Percentiles rank a stretch among this genome's conserved stretches.
phyloP scores from a whole-genome alignment of 1,284 basidiomycete species.

The Pyrrhoderma lamaoense region DNA sequence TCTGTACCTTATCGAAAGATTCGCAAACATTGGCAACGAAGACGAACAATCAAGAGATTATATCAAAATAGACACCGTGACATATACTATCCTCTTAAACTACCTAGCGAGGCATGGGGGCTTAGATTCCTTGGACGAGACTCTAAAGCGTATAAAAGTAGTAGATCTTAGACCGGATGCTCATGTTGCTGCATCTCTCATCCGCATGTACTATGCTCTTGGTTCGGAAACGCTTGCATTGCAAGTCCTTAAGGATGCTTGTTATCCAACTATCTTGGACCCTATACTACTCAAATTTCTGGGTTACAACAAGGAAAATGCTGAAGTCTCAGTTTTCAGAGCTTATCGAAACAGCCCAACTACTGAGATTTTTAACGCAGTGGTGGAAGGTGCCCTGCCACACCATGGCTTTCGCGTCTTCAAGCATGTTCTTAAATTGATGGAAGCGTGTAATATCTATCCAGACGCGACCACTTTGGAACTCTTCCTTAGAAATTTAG shows the following conservation, averaged over 20 bases:
- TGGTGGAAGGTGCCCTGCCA: constrained; percentile 18
- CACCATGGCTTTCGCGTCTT: constrained; percentile 14
- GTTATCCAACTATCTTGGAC: constrained; percentile 25
- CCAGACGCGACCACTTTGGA: constrained; percentile 19
- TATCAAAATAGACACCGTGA: constrained; percentile 37
- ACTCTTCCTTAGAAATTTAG: constrained; percentile 16
- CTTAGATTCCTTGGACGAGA: constrained; percentile 34
- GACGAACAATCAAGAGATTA: constrained; percentile 8
- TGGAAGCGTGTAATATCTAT: constrained; percentile 16
- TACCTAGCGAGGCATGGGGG: constrained; percentile 23
- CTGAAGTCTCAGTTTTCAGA: constrained; percentile 28
- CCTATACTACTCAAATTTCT: constrained; percentile 24
- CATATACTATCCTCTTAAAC: constrained; percentile 59
- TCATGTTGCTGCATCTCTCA: constrained; percentile 42
- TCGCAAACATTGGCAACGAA: constrained; percentile 24
- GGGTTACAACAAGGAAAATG: constrained; percentile 19
- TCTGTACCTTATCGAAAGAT: constrained; percentile 23
- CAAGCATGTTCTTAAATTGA: constrained; percentile 15
- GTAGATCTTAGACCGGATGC: constrained; percentile 40
- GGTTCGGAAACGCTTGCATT: constrained; percentile 42
- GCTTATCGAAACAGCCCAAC: constrained; percentile 14
- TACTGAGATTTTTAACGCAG: constrained; percentile 20
- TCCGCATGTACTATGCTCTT: constrained; percentile 46
- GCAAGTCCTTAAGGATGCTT: constrained; percentile 40
- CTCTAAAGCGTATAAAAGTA: constrained; percentile 42